phyloP scores from a whole-genome alignment of 148 eudicot species.

The Arctostaphylos glauca region DNA sequence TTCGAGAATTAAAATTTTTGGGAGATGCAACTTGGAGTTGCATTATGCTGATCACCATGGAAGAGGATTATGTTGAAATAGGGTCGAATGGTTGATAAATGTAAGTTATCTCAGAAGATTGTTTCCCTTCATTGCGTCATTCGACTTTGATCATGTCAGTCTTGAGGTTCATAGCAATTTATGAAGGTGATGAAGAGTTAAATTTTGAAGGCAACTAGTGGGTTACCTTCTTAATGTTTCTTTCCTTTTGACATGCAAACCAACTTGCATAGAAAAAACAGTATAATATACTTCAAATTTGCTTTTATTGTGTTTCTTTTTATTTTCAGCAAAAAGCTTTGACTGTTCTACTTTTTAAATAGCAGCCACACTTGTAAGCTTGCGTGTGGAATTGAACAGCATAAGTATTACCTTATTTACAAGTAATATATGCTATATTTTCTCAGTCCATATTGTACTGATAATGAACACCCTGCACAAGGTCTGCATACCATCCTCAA shows the following conservation, averaged over 20 bases:
- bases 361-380: not conserved
- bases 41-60: not conserved
- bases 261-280: too few species aligned
- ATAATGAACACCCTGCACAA: not conserved
- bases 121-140: not conserved
- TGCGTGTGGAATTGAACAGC: not conserved
- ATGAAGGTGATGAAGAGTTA: not conserved
- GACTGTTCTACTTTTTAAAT: too few species aligned
- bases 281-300: too few species aligned
- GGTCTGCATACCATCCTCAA: not conserved
- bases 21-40: not conserved
- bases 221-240: not conserved
- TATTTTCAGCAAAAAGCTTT: too few species aligned
- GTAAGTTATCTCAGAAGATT: not conserved
- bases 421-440: not conserved
- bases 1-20: too few species aligned
- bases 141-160: not conserved
- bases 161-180: not conserved
- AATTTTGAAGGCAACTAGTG: not conserved
- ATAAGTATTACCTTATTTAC: too few species aligned
- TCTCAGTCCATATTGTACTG: not conserved
- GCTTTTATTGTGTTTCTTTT: too few species aligned
- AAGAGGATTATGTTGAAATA: too few species aligned
- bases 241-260: too few species aligned
- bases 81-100: not conserved